These are phyloP conservation scores for Emericellopsis atlantica DNA, from an alignment of 2,329 filamentous ascomycete species.

Conservation along the genomic window DNA sequence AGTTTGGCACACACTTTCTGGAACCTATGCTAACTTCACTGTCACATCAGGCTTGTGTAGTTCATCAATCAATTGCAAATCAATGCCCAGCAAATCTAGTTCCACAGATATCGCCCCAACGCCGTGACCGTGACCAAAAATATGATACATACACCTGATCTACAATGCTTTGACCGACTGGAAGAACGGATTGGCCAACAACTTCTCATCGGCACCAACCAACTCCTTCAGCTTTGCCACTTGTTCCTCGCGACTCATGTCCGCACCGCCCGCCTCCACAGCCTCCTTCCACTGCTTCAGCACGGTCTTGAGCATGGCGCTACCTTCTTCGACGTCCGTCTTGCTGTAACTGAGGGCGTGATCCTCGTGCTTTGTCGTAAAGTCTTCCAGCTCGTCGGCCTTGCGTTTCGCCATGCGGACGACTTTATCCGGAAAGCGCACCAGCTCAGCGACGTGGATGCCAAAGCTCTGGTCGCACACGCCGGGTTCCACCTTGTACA, in stretches of 20 bases:
- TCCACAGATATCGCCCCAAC: background rate
- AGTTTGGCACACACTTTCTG: background rate
- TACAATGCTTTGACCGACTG: constrained; percentile 46
- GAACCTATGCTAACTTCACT: background rate
- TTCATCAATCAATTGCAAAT: background rate
- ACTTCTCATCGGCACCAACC: constrained; percentile 57
- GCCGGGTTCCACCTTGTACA: constrained; percentile 93
- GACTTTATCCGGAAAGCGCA: constrained; percentile 92
- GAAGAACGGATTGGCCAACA: constrained; percentile 58
- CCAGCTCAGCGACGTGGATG: constrained; percentile 94
- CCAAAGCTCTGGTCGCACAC: constrained; percentile 97
- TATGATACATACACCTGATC: constrained; percentile 4
- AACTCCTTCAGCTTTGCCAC: constrained; percentile 67
- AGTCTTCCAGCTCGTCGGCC: constrained; percentile 95
- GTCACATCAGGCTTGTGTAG: background rate
- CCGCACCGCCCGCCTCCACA: constrained; percentile 43
- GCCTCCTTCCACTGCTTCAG: constrained; percentile 70
- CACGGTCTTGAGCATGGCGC: constrained; percentile 70
- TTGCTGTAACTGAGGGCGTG: constrained; percentile 53
- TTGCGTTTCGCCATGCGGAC: constrained; percentile 99
- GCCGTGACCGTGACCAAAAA: background rate
- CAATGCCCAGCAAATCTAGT: background rate
- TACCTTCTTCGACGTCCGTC: constrained; percentile 83
- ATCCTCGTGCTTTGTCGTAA: constrained; percentile 65
- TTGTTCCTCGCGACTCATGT: constrained; percentile 63